Evolutionary conservation across 495 filamentous ascomycete species (phyloP), one percentile per base, ranked within the genome.

Genomic region (Trypethelium eluteriae): DNA sequence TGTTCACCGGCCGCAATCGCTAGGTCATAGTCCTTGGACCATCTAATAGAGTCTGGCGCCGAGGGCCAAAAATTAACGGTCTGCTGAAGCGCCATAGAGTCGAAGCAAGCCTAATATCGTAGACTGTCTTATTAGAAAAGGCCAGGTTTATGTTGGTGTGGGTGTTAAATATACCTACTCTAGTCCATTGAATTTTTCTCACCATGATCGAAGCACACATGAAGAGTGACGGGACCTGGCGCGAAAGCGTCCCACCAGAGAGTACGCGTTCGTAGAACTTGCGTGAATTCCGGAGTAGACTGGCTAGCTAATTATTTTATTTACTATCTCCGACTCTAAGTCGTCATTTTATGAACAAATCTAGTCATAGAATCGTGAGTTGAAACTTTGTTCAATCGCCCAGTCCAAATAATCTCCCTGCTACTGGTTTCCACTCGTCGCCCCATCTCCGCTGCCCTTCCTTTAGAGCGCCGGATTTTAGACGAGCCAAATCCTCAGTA

Each of bases 401-500:
- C 53, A 94, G 76, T 16, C 86, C 88, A 68, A 96, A 78, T 18
- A 95, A 77, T 50, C 81, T 81, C 10, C 87, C 90, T 2, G 90
- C 87, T 64, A 92, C 85, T 34, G 81, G 81, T 80, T 93, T 83
- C 95, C 95, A 99, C 75, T 96, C 91, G 73, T 93, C 92, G 72
- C 96, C 92, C 94, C 94, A 99, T 56, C 95, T 79, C 65, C 85
- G 81, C 64, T 80, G 77, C 32, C 90, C 89, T 74, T 98, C 93
- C 72, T 85, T 81, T 65, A 84, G 69, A 0, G 94, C 94, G 10
- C 95, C 95, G 41, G 76, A 74, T 69, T 85, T 86, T 70, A 99
- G 74, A 12, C 44, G 77, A 63, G 80, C 77, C 62, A 98, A 76
- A 70, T 88, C 79, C 25, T 77, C 78, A 0, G 74, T 71, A 2